Evolutionary conservation across 371 early-diverging fungal genomes (phyloP), one percentile per base, ranked within the genome.

Genomic region (Mortierella polycephala): DNA sequence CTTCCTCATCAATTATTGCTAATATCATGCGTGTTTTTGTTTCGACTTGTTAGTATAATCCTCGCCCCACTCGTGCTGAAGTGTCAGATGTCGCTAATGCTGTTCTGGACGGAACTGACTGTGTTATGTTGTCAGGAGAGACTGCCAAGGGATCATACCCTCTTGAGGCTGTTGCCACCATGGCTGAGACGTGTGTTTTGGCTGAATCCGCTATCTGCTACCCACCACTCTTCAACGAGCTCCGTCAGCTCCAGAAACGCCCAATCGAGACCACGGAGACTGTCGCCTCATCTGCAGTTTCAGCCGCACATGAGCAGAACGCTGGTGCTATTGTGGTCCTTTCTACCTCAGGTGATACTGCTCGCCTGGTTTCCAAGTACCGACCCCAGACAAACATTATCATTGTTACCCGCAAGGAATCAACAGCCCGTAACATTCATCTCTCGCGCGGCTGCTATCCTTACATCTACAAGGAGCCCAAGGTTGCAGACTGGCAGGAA

Each of bases 11-110:
- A n/a, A n/a, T n/a, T n/a, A n/a, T n/a, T n/a, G n/a, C n/a, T n/a
- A n/a, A n/a, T n/a, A n/a, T n/a, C n/a, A n/a, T n/a, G n/a, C 46
- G 16, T 16, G 46, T 46, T 13, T 16, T 13, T 13, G 46, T 46
- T 16, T 46, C 16, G 46, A 46, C 46, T 46, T 46, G 4, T 46
- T 46, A 51, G 51, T 87, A 86, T 81, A 95, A 95, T 85, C 94
- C 95, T 64, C 88, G 95, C 45, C 99, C 99, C 11, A 99, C 98
- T 41, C 94, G 99, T 81, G 98, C 99, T 58, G 99, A 99, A 81
- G 96, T 96, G 16, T 95, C 95, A 47, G 99, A 99, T 84, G 98
- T 99, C 42, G 97, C 99, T 47, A 98, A 99, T 86, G 99, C 99
- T 49, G 92, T 98, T 12, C 80, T 96, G 62, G 98, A 98, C 83